Evolutionary conservation across 306 rosid genomes (phyloP), one percentile per base, ranked within the genome.

Genomic region (Dalbergia cochinchinensis): DNA sequence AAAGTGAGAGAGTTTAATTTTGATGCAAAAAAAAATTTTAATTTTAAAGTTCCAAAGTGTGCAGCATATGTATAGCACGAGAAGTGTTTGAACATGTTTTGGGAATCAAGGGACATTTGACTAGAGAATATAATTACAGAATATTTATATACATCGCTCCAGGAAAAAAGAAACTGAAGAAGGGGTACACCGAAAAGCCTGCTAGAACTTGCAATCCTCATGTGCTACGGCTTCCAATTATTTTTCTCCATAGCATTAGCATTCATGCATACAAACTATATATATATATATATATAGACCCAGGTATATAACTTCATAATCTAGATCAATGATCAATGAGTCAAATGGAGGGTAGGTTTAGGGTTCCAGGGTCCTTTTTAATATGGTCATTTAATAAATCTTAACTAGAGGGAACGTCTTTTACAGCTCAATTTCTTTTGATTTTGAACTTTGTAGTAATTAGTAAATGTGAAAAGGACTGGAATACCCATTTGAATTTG

Each of bases 71-170:
- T 22, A 35, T 73, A 78, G 26, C 47, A 58, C 42, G 63, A 73
- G 69, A 71, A 19, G 84, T 71, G 72, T 76, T 58, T 73, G 87
- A 80, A 80, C 39, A 67, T 66, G 67, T 73, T 83, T 59, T 22
- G 76, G 81, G 86, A 88, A 91, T 84, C 88, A 79, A 85, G 82
- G 91, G 87, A 86, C 86, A 82, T 80, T 82, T 82, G 85, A 88
- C 90, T 86, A 65, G 76, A 82, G 70, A 68, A 83, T 85, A 87
- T 85, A 87, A 86, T 82, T 83, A 67, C 53, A 72, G 85, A 84
- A 90, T 87, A 89, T 79, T 84, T 91, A 78, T 84, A 84, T 79
- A 26, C 31, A 26, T 26, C 39, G 18, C 67, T 61, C 2, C 22
- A 73, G 80, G 74, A 79, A 78, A 87, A 85, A 78, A 2, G 84